phyloP scores from a whole-genome alignment of 441 rosid genomes.

The Erysimum cheiri region DNA sequence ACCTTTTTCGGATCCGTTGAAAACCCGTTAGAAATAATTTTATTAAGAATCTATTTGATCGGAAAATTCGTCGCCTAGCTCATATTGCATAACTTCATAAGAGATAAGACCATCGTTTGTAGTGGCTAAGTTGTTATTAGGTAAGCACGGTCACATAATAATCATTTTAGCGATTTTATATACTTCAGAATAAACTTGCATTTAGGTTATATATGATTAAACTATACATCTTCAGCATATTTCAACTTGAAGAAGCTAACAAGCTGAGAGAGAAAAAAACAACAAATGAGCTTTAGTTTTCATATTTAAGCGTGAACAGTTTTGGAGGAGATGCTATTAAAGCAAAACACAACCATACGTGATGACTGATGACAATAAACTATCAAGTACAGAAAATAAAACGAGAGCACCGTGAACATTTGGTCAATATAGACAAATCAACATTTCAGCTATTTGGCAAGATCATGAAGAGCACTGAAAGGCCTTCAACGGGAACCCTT shows the following conservation, averaged over 20 bases:
- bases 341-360: neutral
- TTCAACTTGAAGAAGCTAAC: neutral
- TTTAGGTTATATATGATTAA: no score
- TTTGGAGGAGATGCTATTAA: neutral
- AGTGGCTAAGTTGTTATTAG: neutral
- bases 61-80: neutral
- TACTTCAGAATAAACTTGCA: no score
- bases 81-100: neutral
- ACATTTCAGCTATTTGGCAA: neutral
- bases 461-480: constrained; percentile 14
- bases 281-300: neutral
- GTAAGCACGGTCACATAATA: neutral
- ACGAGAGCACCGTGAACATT: neutral
- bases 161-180: neutral
- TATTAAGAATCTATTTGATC: no score
- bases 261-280: neutral
- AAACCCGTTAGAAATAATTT: no score
- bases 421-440: neutral
- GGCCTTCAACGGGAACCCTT: constrained; percentile 46
- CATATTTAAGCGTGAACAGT: constrained; percentile 1
- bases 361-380: neutral
- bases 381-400: neutral
- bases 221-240: neutral
- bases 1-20: no score
- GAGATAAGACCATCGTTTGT: neutral